phyloP scores from a whole-genome alignment of 139 green algal genomes.

The Nannochloris sp. region DNA sequence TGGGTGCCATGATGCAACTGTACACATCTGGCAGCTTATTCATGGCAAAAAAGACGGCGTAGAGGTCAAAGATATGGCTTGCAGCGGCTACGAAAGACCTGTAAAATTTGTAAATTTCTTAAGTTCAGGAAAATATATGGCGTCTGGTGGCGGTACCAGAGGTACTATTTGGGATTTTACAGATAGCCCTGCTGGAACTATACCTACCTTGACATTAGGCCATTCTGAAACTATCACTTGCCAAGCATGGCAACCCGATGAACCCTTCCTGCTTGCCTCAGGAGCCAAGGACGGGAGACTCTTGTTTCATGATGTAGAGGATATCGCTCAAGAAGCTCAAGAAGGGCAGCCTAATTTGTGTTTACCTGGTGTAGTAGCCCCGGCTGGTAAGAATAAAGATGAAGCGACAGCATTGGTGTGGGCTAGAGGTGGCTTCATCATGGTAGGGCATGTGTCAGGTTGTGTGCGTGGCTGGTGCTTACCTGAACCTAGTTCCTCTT shows the following conservation, averaged over 20 bases:
- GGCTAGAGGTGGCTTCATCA: background rate
- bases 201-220: constrained; percentile 10
- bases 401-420: constrained; percentile 17
- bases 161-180: constrained; percentile 23
- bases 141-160: constrained; percentile 8
- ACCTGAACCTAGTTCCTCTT: background rate
- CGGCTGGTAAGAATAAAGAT: constrained; percentile 6
- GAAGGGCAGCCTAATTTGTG: constrained; percentile 3
- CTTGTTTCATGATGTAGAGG: constrained; percentile 5
- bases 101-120: constrained; percentile 13
- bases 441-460: background rate
- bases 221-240: constrained; percentile 12
- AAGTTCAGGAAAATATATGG: background rate
- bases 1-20: constrained; percentile 18
- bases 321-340: background rate
- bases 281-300: constrained; percentile 14
- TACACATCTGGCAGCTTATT: constrained; percentile 26
- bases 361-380: constrained; percentile 5
- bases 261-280: constrained; percentile 7
- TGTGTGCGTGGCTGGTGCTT: background rate
- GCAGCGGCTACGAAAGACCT: constrained; percentile 15
- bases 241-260: constrained; percentile 25
- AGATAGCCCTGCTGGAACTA: background rate
- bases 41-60: background rate
- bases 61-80: constrained; percentile 5